These are phyloP conservation scores for Penicillium canescens DNA, from an alignment of 495 filamentous ascomycete species.

Conservation along the genomic window DNA sequence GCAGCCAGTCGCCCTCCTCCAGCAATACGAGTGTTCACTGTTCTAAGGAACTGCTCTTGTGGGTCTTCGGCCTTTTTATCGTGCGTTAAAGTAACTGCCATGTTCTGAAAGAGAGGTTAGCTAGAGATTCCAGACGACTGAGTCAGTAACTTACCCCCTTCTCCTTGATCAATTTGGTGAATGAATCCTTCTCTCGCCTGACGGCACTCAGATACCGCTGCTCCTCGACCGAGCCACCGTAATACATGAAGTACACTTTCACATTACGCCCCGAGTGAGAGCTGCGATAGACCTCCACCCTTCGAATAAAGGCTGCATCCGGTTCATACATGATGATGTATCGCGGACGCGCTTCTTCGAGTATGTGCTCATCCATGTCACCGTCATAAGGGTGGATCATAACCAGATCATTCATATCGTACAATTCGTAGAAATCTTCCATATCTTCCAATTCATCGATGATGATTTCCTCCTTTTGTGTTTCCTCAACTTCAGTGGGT, in stretches of 20 bases:
- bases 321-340: slow-evolving; percentile 99
- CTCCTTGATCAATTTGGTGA: slow-evolving; percentile 90
- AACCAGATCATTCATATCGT: slow-evolving; percentile 86
- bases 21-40: slow-evolving; percentile 94
- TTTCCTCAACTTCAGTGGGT: slow-evolving; percentile 63
- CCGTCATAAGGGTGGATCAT: slow-evolving; percentile 92
- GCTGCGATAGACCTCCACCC: slow-evolving; percentile 93
- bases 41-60: slow-evolving; percentile 90
- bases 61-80: slow-evolving; percentile 78
- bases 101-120: slow-evolving; percentile 47
- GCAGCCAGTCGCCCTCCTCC: slow-evolving; percentile 87
- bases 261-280: slow-evolving; percentile 89
- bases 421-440: slow-evolving; percentile 88
- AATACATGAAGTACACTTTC: slow-evolving; percentile 94
- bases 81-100: slow-evolving; percentile 81
- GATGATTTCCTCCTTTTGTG: slow-evolving; percentile 70
- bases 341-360: slow-evolving; percentile 88
- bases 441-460: slow-evolving; percentile 86
- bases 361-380: slow-evolving; percentile 92
- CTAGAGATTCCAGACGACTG: not conserved
- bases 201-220: slow-evolving; percentile 90
- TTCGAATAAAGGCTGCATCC: slow-evolving; percentile 89
- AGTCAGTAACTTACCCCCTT: slow-evolving; percentile 57
- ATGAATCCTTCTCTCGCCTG: slow-evolving; percentile 90
- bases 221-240: slow-evolving; percentile 92